Evolutionary conservation across 2,329 filamentous ascomycete genomes (phyloP).

Genomic region (Pseudogymnoascus sp.): DNA sequence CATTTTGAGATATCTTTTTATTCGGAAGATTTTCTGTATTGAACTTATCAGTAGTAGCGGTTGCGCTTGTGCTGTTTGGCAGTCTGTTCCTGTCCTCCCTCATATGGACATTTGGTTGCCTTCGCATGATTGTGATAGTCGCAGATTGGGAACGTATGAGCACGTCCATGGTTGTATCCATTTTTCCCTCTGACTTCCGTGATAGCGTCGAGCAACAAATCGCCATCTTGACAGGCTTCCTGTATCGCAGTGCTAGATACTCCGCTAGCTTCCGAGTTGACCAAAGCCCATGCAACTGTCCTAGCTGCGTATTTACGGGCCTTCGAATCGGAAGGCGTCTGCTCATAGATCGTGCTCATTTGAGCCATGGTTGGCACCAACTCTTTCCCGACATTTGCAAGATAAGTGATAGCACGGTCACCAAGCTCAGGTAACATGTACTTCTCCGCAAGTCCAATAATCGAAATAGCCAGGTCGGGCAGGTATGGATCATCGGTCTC

Average conservation of each 20-base stretch:
- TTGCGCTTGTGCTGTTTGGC: background rate
- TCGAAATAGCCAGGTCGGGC: background rate
- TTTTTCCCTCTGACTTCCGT: background rate
- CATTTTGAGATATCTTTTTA: background rate
- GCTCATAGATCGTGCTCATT: background rate
- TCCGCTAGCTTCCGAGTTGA: background rate
- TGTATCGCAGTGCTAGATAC: background rate
- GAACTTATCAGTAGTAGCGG: too few species aligned
- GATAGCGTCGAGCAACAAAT: background rate
- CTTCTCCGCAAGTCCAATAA: conserved; percentile 3
- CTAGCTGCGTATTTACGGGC: background rate
- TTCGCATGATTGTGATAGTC: background rate
- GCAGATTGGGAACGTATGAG: background rate
- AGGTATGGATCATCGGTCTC: background rate
- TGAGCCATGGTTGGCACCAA: background rate
- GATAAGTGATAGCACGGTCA: background rate
- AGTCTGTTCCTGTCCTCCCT: background rate
- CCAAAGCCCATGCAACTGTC: background rate
- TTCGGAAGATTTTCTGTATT: background rate
- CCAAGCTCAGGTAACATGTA: conserved; percentile 10
- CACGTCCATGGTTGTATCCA: background rate
- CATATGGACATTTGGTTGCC: background rate
- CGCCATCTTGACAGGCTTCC: background rate
- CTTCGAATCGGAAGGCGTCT: background rate
- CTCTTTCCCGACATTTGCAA: background rate